phyloP scores from a whole-genome alignment of 2,329 filamentous ascomycete species.

The Cercospora berteroae region DNA sequence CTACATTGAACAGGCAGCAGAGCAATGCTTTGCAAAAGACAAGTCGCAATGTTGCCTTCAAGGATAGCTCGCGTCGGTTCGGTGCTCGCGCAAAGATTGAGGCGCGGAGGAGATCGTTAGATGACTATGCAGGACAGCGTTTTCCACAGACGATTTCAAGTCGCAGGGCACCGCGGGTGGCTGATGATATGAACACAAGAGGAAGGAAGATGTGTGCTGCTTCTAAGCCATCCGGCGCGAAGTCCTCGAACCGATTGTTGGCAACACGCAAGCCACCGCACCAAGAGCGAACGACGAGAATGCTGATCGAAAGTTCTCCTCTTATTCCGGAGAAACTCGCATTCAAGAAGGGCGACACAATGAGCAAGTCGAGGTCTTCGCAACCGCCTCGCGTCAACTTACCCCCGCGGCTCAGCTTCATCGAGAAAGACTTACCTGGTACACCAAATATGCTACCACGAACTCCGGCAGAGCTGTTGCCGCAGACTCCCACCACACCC shows the following conservation, averaged over 20 bases:
- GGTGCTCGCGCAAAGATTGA: neutral
- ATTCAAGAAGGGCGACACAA: constrained; percentile 9
- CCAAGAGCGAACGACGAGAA: constrained; percentile 35
- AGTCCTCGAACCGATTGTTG: neutral
- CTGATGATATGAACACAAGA: constrained; percentile 7
- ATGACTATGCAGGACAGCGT: neutral
- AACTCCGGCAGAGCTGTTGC: constrained; percentile 28
- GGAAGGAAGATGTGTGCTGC: constrained; percentile 5
- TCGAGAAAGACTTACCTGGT: constrained; percentile 27
- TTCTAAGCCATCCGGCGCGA: constrained; percentile 12
- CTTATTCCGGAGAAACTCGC: constrained; percentile 25
- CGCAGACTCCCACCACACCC: neutral
- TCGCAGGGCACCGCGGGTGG: neutral
- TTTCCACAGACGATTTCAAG: neutral
- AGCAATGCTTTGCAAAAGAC: neutral
- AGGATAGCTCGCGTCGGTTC: neutral
- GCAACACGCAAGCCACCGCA: constrained; percentile 15
- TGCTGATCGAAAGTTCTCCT: constrained; percentile 35
- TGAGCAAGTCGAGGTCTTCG: constrained; percentile 9
- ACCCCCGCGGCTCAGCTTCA: constrained; percentile 27
- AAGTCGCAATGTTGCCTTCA: neutral
- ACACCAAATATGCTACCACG: constrained; percentile 25
- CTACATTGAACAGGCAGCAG: neutral
- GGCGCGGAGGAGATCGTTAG: neutral
- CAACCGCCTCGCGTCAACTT: constrained; percentile 24